phyloP scores from a whole-genome alignment of 2,329 filamentous ascomycete species.

The Cercospora canescens region DNA sequence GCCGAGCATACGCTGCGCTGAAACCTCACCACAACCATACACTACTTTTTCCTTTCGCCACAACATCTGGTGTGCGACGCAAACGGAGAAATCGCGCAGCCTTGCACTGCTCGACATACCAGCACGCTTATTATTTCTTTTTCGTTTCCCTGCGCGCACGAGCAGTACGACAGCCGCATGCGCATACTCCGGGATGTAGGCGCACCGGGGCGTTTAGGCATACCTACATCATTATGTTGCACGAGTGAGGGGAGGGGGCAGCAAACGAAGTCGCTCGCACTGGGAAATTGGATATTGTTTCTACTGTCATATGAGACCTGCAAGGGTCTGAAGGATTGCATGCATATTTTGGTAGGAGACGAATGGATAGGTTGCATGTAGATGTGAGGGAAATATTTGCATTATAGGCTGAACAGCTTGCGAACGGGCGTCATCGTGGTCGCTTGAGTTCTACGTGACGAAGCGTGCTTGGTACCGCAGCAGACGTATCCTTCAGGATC shows the following conservation, averaged over 20 bases:
- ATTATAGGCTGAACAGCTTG: background rate
- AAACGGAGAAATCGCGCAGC: background rate
- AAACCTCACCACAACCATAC: background rate
- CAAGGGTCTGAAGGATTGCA: background rate
- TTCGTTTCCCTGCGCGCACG: background rate
- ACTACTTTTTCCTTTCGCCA: background rate
- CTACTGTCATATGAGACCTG: background rate
- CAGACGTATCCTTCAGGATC: background rate
- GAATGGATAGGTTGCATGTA: background rate
- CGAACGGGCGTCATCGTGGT: background rate
- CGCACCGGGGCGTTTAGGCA: background rate
- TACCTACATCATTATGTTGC: background rate
- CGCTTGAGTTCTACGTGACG: background rate
- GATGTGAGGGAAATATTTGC: background rate
- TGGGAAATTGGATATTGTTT: background rate
- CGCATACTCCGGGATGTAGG: background rate
- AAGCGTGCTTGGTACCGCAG: background rate
- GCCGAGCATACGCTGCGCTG: background rate
- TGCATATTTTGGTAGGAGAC: background rate
- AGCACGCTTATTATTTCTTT: background rate
- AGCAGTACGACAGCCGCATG: background rate
- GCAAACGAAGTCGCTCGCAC: background rate
- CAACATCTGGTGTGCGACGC: background rate
- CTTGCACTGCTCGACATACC: background rate
- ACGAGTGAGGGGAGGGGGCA: background rate